Conservation (phyloP, 2,329 filamentous ascomycete species). For the Calcarisporium arbuscula region DNA sequence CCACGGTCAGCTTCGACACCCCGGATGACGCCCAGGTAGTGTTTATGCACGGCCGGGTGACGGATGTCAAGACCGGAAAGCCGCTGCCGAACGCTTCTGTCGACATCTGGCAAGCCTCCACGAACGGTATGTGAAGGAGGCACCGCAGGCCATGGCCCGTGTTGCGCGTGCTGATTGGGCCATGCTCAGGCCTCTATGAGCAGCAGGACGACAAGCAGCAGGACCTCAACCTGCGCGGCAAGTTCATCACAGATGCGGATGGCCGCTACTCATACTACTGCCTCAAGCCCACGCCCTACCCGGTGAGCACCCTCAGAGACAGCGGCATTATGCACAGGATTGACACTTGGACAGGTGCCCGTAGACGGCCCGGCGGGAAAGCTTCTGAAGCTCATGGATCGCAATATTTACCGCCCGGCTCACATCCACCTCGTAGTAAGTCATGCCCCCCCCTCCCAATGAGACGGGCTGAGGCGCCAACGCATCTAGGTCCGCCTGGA, state of each 20-base stretch:
- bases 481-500: constrained; percentile 36
- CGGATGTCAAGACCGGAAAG: constrained; percentile 52
- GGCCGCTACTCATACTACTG: constrained; percentile 60
- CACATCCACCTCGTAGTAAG: constrained; percentile 54
- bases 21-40: constrained; percentile 45
- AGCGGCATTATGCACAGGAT: not conserved
- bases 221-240: constrained; percentile 69
- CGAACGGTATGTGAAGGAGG: constrained; percentile 46
- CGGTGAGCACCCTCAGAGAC: constrained; percentile 23
- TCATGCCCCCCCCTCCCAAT: not conserved
- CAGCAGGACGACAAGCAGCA: constrained; percentile 66
- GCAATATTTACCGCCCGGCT: constrained; percentile 50
- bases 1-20: constrained; percentile 53
- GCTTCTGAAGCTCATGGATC: constrained; percentile 46
- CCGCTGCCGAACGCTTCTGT: constrained; percentile 61
- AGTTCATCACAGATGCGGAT: constrained; percentile 59
- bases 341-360: constrained; percentile 22
- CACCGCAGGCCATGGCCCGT: not conserved
- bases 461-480: not conserved
- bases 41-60: constrained; percentile 57
- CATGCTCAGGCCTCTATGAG: constrained; percentile 47
- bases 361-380: constrained; percentile 47
- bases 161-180: not conserved
- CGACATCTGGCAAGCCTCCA: constrained; percentile 75
- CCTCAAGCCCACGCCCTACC: constrained; percentile 52